These are phyloP conservation scores for Danielia oregonensis DNA, from an alignment of 805 yeast genomes.

Conservation along the genomic window DNA sequence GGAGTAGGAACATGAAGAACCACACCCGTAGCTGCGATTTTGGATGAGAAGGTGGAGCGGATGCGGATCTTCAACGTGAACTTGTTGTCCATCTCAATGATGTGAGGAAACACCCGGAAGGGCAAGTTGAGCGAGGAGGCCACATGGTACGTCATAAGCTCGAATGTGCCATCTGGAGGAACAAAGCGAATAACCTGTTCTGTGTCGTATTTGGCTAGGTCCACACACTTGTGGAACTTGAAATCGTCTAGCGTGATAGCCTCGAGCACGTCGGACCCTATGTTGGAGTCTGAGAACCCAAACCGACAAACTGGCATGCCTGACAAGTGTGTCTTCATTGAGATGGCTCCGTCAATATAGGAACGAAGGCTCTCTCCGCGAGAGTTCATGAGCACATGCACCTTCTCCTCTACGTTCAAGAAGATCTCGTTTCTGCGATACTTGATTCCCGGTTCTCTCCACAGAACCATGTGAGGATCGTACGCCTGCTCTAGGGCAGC, in stretches of 20 bases:
- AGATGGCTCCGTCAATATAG: constrained; percentile 72
- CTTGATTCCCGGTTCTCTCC: constrained; percentile 70
- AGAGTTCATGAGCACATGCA: constrained; percentile 65
- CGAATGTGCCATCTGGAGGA: constrained; percentile 88
- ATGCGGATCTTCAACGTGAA: constrained; percentile 59
- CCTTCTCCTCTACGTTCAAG: constrained; percentile 70
- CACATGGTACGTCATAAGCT: constrained; percentile 66
- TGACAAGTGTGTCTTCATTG: constrained; percentile 65
- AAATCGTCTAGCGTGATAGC: constrained; percentile 64
- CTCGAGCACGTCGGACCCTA: constrained; percentile 8
- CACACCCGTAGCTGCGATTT: constrained; percentile 61
- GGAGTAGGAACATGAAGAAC: constrained; percentile 68
- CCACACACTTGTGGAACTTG: constrained; percentile 85
- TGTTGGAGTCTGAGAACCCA: constrained; percentile 60
- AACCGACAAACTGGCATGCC: constrained; percentile 85
- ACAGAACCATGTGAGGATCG: constrained; percentile 40
- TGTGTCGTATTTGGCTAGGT: constrained; percentile 61
- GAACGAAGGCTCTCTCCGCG: constrained; percentile 63
- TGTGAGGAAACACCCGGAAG: constrained; percentile 57
- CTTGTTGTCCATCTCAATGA: constrained; percentile 41
- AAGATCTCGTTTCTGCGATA: constrained; percentile 80
- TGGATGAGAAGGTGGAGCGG: constrained; percentile 57
- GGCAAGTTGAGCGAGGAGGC: constrained; percentile 60
- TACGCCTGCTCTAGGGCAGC: constrained; percentile 10
- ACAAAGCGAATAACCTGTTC: constrained; percentile 64